Conservation (phyloP, 192 early-diverging fungal species). For the Pecoramyces ruminantium region DNA sequence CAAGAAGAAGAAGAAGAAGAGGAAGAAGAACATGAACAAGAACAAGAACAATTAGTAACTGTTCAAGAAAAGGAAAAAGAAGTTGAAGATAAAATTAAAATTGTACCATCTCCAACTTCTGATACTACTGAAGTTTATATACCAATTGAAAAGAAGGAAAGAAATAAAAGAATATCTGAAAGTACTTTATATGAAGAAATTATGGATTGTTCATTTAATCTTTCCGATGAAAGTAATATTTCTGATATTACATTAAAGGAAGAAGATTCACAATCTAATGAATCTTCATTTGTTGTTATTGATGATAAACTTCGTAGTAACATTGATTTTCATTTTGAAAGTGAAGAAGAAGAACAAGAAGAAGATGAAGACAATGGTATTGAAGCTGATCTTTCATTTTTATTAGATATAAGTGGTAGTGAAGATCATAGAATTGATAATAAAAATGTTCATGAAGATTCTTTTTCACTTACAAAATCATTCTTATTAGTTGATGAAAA, state of each 20-base stretch:
- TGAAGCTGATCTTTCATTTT: too few relatives aligned
- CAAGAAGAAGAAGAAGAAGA: too few relatives aligned
- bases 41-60: too few relatives aligned
- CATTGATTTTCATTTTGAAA: neutral
- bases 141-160: neutral
- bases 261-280: neutral
- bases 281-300: neutral
- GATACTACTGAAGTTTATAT: neutral
- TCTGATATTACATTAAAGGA: neutral
- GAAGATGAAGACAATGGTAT: neutral
- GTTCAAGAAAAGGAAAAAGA: too few relatives aligned
- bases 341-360: neutral
- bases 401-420: too few relatives aligned
- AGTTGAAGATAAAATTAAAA: neutral
- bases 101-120: neutral
- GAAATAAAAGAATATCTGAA: neutral
- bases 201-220: too few relatives aligned
- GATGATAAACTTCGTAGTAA: neutral
- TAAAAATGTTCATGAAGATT: neutral
- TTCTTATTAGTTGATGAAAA: neutral
- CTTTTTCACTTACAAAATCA: neutral
- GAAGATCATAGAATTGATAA: too few relatives aligned
- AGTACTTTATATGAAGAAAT: neutral
- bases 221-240: neutral
- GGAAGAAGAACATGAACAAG: too few relatives aligned